phyloP scores from a whole-genome alignment of 202 grass and related monocot genomes.

The Carex arenaria region DNA sequence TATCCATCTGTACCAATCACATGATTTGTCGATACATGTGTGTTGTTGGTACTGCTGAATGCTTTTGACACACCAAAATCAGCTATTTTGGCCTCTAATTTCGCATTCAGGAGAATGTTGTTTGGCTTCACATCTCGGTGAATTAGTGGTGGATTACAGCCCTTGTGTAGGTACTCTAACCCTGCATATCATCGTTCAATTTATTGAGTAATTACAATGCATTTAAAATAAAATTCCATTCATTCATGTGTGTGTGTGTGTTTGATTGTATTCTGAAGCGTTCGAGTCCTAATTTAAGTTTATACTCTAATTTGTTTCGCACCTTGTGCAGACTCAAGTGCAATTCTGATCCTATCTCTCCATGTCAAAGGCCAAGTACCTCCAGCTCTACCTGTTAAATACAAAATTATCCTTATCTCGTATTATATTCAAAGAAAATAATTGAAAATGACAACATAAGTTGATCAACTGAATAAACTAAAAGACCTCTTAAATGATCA shows the following conservation, averaged over 20 bases:
- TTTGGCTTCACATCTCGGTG: constrained; percentile 62
- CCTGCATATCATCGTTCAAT: constrained; percentile 23
- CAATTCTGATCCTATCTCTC: constrained; percentile 27
- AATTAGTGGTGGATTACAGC: constrained; percentile 46
- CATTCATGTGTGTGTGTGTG: constrained; percentile 28
- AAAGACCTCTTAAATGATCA: constrained; percentile 41
- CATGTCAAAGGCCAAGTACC: constrained; percentile 10
- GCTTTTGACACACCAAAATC: constrained; percentile 56
- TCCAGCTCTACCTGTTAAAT: background rate
- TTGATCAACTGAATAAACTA: background rate
- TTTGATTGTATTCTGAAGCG: background rate
- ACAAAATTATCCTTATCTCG: background rate
- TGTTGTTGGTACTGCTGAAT: background rate
- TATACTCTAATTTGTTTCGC: background rate
- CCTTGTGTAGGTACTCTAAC: constrained; percentile 51
- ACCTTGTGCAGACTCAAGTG: constrained; percentile 48
- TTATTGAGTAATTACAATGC: background rate
- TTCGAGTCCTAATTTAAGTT: background rate
- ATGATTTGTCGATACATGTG: constrained; percentile 24
- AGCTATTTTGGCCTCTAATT: constrained; percentile 46
- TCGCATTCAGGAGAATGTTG: constrained; percentile 51
- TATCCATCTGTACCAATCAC: constrained; percentile 48
- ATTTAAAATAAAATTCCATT: constrained; percentile 25
- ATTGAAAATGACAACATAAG: background rate
- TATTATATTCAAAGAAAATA: background rate